These are phyloP conservation scores for Aspergillus novoparasiticus DNA, from an alignment of 2,329 filamentous ascomycete species.

Conservation along the genomic window DNA sequence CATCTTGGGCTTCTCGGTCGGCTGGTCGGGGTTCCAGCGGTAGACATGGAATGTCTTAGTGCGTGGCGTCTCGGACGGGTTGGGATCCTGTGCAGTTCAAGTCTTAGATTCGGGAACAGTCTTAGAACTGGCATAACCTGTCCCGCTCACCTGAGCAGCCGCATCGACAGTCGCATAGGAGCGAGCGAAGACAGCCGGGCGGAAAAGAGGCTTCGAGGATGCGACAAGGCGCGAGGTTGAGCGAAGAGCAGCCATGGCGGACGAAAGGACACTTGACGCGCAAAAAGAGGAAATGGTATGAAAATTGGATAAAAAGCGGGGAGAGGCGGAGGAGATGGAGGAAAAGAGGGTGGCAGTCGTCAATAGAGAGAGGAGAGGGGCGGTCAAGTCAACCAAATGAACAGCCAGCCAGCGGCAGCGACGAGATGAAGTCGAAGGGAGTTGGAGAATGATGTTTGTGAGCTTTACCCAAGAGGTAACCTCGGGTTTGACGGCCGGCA, in stretches of 20 bases:
- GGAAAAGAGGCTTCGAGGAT: slow-evolving; percentile 46
- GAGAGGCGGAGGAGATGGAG: slow-evolving; percentile 5
- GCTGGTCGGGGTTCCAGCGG: slow-evolving; percentile 95
- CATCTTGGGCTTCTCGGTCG: slow-evolving; percentile 91
- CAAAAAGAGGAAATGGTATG: slow-evolving; percentile 9
- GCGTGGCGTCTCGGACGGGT: slow-evolving; percentile 57
- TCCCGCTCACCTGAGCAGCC: slow-evolving; percentile 30
- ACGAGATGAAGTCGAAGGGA: slow-evolving; percentile 21
- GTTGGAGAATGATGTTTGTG: slow-evolving; percentile 31
- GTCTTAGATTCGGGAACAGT: slow-evolving; percentile 55
- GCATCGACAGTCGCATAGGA: slow-evolving; percentile 52
- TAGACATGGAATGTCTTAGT: slow-evolving; percentile 98
- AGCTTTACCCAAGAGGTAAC: slow-evolving; percentile 29
- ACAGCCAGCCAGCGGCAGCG: slow-evolving; percentile 25
- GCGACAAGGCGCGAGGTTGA: slow-evolving; percentile 50
- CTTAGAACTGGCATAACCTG: slow-evolving; percentile 31
- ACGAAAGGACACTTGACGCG: slow-evolving; percentile 14
- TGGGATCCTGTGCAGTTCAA: slow-evolving; percentile 64
- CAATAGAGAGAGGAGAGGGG: slow-evolving; percentile 13
- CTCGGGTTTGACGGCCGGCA: slow-evolving; percentile 40
- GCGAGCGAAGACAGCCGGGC: slow-evolving; percentile 43
- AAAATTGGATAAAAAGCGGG: slow-evolving; percentile 5
- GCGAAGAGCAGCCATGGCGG: slow-evolving; percentile 53
- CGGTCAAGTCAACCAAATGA: slow-evolving; percentile 9
- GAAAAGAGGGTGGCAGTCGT: slow-evolving; percentile 10